phyloP scores from a whole-genome alignment of 225 moss, liverwort and hornwort genomes.

The Bryoerythrophyllum caledonicum region DNA sequence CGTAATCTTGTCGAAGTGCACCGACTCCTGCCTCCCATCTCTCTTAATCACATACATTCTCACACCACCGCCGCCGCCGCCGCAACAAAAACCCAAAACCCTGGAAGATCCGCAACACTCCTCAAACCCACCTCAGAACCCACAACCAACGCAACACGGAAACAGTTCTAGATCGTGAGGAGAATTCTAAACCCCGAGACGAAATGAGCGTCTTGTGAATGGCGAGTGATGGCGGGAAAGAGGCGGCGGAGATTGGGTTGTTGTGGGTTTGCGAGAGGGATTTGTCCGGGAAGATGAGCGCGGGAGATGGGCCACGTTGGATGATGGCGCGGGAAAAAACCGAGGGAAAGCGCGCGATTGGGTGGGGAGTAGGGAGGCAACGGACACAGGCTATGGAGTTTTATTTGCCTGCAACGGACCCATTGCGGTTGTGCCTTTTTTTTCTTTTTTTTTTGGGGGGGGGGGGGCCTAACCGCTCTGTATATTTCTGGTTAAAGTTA shows the following conservation, averaged over 20 bases:
- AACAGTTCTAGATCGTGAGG: background rate
- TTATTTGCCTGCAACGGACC: slow-evolving; percentile 29
- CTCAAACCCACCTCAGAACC: background rate
- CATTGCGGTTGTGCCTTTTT: background rate
- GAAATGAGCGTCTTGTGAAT: background rate
- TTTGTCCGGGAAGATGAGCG: slow-evolving; percentile 32
- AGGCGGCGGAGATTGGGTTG: too few relatives aligned
- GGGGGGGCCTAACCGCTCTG: too few relatives aligned
- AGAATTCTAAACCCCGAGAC: background rate
- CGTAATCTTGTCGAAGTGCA: slow-evolving; percentile 94
- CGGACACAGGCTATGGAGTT: slow-evolving; percentile 32
- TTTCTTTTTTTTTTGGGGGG: too few relatives aligned
- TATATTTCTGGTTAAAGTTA: too few relatives aligned
- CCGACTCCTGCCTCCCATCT: slow-evolving; percentile 89
- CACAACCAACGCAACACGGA: background rate
- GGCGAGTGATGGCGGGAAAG: background rate
- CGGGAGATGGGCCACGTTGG: slow-evolving; percentile 32
- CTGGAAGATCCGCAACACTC: background rate
- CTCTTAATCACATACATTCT: slow-evolving; percentile 97
- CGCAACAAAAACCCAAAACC: background rate
- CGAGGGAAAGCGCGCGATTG: slow-evolving; percentile 20
- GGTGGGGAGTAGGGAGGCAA: slow-evolving; percentile 10
- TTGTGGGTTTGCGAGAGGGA: too few relatives aligned
- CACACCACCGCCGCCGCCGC: slow-evolving; percentile 8
- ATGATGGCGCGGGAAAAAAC: slow-evolving; percentile 10